A percentile compares a stretch with the other conserved stretches of the same genome.
phyloP scores from a whole-genome alignment of 176 grass and related monocot species.

The Aegilops tauschii region DNA sequence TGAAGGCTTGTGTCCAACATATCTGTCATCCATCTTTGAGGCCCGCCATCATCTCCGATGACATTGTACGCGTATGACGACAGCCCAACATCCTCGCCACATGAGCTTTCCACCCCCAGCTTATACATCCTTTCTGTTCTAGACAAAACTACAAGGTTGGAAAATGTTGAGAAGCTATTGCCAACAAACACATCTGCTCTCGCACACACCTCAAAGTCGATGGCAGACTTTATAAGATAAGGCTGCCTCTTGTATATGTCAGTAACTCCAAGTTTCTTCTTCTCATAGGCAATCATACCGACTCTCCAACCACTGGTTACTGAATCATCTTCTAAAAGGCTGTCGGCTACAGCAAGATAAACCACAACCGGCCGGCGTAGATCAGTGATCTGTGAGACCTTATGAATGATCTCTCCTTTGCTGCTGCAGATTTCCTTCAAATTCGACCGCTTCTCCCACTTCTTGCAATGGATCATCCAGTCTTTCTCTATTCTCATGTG shows the following conservation, averaged over 20 bases:
- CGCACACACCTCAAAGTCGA: constrained; percentile 88
- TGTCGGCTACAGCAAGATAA: constrained; percentile 95
- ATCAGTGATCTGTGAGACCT: constrained; percentile 71
- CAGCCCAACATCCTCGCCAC: constrained; percentile 42
- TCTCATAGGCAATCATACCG: constrained; percentile 82
- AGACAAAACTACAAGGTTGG: constrained; percentile 77
- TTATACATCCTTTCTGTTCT: constrained; percentile 73
- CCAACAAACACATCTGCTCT: constrained; percentile 88
- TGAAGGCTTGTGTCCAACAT: constrained; percentile 72
- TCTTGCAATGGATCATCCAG: constrained; percentile 99
- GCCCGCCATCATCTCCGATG: constrained; percentile 44
- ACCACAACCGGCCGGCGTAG: constrained; percentile 59
- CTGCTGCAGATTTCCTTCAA: constrained; percentile 89
- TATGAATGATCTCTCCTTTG: constrained; percentile 87
- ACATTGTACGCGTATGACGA: constrained; percentile 89
- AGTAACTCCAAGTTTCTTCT: constrained; percentile 81
- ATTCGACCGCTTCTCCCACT: constrained; percentile 69
- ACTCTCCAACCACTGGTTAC: constrained; percentile 87
- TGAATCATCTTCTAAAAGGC: constrained; percentile 81
- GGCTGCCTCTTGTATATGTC: constrained; percentile 71
- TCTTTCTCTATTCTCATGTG: constrained; percentile 99
- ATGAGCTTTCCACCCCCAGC: constrained; percentile 60
- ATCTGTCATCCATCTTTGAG: constrained; percentile 85
- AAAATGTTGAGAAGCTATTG: constrained; percentile 99
- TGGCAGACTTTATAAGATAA: constrained; percentile 94